phyloP scores from a whole-genome alignment of 305 asterid species.

The Solanum hybrid region DNA sequence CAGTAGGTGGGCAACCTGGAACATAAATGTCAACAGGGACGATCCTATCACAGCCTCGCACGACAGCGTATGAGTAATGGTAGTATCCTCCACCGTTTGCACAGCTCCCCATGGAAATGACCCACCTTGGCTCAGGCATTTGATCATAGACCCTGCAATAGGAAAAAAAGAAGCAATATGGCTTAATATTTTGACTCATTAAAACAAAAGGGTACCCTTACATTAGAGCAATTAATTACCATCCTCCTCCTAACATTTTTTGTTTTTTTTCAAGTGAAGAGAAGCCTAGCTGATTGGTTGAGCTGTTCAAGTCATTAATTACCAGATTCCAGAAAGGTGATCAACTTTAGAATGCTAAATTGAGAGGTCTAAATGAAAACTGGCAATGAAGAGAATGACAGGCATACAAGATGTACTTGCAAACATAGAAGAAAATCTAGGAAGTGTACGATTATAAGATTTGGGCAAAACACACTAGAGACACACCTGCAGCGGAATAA shows the following conservation, averaged over 20 bases:
- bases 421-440: neutral
- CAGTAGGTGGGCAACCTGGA: slow-evolving; percentile 48
- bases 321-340: neutral
- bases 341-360: too few species aligned
- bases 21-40: slow-evolving; percentile 46
- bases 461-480: neutral
- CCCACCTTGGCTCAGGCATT: slow-evolving; percentile 55
- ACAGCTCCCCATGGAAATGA: slow-evolving; percentile 46
- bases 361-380: too few species aligned
- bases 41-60: slow-evolving; percentile 40
- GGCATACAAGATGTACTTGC: neutral
- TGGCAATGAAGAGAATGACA: neutral
- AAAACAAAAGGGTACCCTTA: neutral
- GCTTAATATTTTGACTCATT: neutral
- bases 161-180: neutral
- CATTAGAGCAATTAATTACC: neutral
- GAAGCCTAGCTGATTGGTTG: neutral
- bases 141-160: slow-evolving; percentile 36
- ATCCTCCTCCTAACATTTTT: neutral
- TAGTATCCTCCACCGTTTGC: slow-evolving; percentile 48
- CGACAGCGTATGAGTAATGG: slow-evolving; percentile 44
- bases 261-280: neutral
- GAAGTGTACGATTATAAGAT: neutral
- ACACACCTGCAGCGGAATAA: neutral
- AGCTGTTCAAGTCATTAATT: neutral